A percentile compares a stretch with the other conserved stretches of the same genome.
phyloP scores from a whole-genome alignment of 257 asterid genomes.

The Scutellaria barbata region DNA sequence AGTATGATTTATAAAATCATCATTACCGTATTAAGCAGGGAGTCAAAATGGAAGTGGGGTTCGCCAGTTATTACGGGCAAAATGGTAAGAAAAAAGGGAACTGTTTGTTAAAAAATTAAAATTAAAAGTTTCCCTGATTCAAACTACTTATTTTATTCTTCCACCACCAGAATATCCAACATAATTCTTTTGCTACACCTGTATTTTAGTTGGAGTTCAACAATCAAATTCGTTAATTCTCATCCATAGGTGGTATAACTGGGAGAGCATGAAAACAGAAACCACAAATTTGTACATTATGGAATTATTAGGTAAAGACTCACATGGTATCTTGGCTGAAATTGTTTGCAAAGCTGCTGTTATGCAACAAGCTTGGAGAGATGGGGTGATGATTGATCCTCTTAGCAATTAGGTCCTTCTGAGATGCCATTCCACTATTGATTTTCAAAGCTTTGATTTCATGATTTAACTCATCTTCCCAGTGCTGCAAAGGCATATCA shows the following conservation, averaged over 20 bases:
- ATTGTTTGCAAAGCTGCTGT: conserved; percentile 55
- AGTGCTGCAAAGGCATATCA: conserved; percentile 53
- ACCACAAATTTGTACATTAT: neutral
- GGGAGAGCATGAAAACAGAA: neutral
- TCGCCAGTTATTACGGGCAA: too few relatives aligned
- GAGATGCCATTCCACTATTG: conserved; percentile 47
- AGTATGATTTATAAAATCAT: too few relatives aligned
- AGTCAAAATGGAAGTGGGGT: too few relatives aligned
- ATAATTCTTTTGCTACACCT: neutral
- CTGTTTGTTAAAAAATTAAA: too few relatives aligned
- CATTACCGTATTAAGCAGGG: too few relatives aligned
- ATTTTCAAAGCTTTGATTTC: conserved; percentile 67
- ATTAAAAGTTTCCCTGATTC: too few relatives aligned
- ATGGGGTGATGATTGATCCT: conserved; percentile 60
- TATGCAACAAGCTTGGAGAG: conserved; percentile 92
- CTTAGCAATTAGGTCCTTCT: conserved; percentile 52
- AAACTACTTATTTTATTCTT: neutral
- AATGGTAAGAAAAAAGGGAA: too few relatives aligned
- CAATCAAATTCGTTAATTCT: too few relatives aligned
- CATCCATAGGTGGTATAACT: too few relatives aligned
- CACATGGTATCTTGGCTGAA: conserved; percentile 72
- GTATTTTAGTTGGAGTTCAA: neutral
- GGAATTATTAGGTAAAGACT: conserved; percentile 40
- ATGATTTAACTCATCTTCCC: conserved; percentile 75
- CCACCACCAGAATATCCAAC: neutral